Base-by-base conservation (phyloP, 2,329 filamentous ascomycete genomes). In the Beauveria rudraprayagi region DNA sequence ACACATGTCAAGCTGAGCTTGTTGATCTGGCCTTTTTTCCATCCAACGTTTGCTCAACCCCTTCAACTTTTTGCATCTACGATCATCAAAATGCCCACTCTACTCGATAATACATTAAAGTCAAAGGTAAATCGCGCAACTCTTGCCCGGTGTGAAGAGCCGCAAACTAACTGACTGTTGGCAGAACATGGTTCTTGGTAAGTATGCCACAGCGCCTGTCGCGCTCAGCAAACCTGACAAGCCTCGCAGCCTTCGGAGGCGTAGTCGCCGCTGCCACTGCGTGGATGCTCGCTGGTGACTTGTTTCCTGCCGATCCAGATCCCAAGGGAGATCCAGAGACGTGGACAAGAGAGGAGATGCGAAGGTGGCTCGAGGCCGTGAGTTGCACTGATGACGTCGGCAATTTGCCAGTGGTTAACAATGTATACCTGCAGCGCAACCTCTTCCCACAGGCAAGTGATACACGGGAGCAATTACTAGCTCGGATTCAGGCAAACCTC, bases 301-400 rank as follows among this genome's bases (percentile, higher is more conserved):
- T 97, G 69, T 96, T 97, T 69, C 92, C 92, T 1, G 74, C 83
- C 3, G 78, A 86, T 65, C 63, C 79, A 53, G 92, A 96, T 70
- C 91, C 92, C n/a, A 90, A 78, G 30, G 92, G 92, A 63, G 82
- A 91, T 77, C 84, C 77, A 46, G 76, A 79, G 46, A 72, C 70
- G 10, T 97, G 93, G 93, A 91, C 90, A 0, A 79, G 81, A 61
- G 87, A 91, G 53, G 91, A 97, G 69, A 79, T 96, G 73, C 81
- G 85, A 63, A 80, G 87, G 69, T 97, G 92, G 92, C 78, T 97
- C 56, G 84, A 85, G 51, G 84, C 83, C 68, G 93, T 96, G 82
- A 75, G 88, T 79, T 17, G 24, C 6, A 19, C 24, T n/a, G n/a
- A 11, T 11, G 10, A n/a, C 9, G 7, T 22, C 14, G 3, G 40